Evolutionary conservation across 2,329 filamentous ascomycete genomes (phyloP), one percentile per base, ranked within the genome.

Genomic region (Neurospora sp.): DNA sequence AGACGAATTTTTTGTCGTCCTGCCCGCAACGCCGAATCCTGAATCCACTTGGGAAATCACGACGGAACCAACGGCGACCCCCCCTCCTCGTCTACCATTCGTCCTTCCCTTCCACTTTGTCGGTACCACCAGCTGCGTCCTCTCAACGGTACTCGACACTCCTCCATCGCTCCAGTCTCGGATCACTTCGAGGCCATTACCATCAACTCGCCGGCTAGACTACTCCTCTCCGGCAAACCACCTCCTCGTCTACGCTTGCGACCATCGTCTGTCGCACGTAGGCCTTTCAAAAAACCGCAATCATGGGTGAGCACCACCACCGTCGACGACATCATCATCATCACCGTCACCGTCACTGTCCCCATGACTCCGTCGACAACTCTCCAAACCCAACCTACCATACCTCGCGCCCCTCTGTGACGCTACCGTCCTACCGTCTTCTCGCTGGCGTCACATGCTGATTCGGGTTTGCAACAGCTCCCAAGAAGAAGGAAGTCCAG

Each of bases 401-500:
- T 57, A 40, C 41, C 68, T 39, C 62, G 67, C 46, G 57, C 67
- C 40, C 57, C 8, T 67, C 67, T 37, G 19, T 67, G 67, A 66
- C 43, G 41, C 65, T 69, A 66, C 68, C 57, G 52, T 62, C 52
- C 23, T 68, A 38, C 38, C 66, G 52, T 41, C 28, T 12, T 40
- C 46, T 28, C 37, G 67, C 57, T 43, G 15, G 19, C 66, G 68
- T 71, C 76, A 73, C 73, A 74, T 77, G 79, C 86, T 88, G 77
- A 88, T 81, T 75, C 65, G 17, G 12, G 72, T 65, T 68, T 80
- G 72, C 79, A 62, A 62, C 52, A 97, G 94, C 92, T 87, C 95
- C 94, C 76, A 92, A 94, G 82, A 96, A 96, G 86, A 92, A 93
- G 85, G 91, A 97, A 84, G 87, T 89, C 82, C 91, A 97, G 89